phyloP scores from a whole-genome alignment of 345 rosid species.

The Lenwebbia sp. region DNA sequence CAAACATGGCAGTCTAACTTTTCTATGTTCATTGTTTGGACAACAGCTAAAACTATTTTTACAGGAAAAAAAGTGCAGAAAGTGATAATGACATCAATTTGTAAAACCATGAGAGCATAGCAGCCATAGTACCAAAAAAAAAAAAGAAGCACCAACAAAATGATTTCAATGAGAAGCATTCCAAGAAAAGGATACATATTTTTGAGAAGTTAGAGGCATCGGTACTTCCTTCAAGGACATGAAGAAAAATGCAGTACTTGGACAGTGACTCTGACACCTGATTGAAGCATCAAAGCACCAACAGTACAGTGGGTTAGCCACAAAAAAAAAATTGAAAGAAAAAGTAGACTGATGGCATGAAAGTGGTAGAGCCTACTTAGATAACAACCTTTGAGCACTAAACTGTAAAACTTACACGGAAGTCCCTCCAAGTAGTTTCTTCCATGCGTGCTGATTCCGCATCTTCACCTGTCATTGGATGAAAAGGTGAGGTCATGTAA shows the following conservation, averaged over 20 bases:
- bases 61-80: neutral
- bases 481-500: neutral
- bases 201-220: constrained; percentile 63
- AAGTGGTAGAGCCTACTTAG: neutral
- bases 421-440: constrained; percentile 47
- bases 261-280: constrained; percentile 68
- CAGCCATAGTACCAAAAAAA: neutral
- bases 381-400: neutral
- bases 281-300: neutral
- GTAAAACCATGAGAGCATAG: neutral
- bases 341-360: neutral
- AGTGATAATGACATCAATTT: neutral
- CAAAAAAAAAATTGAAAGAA: neutral
- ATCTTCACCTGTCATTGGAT: constrained; percentile 35
- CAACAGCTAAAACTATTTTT: neutral
- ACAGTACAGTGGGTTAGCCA: neutral
- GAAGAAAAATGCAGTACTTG: constrained; percentile 68
- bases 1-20: neutral
- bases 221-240: constrained; percentile 40
- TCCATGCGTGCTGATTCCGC: constrained; percentile 45
- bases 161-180: neutral
- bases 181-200: constrained; percentile 68
- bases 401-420: constrained; percentile 19
- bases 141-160: neutral
- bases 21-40: neutral